Base-by-base conservation (phyloP, 192 early-diverging fungal genomes). In the Coemansia sp. region DNA sequence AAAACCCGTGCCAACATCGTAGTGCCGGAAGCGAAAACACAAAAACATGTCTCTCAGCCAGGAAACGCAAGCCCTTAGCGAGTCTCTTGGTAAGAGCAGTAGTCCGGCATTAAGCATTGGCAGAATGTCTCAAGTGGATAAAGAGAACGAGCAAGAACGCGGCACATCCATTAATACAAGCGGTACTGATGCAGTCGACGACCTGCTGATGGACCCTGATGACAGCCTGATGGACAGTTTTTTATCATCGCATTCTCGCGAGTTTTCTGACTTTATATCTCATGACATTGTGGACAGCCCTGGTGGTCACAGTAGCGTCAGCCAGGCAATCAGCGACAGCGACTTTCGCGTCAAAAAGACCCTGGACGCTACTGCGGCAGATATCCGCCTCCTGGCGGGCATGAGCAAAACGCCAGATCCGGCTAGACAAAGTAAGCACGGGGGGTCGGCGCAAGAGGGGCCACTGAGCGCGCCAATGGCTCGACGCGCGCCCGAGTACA, bases 271-370 rank as follows among this genome's bases (percentile, higher is more conserved):
- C 13, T 68, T 68, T 43, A 30, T 37, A 10, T 37, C 49, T 1
- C 53, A 26, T 1, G 20, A 57, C n/a, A 51, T 39, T 7, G 48
- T 59, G 9, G 66, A 49, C n/a, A 81, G 78, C 30, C 78, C 78
- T 7, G 66, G 59, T 29, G 58, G 62, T 2, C 72, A 66, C n/a
- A 75, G 69, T 55, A 75, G 43, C 26, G 49, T 30, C 30, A 81
- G 78, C 51, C 35, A 61, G 1, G 73, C 66, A 25, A 69, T 81
- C 53, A 81, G 78, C 66, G 78, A 81, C 59, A 81, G 63, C 66
- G 78, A 81, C 59, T 75, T 64, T 35, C 61, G 78, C 15, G 68
- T 71, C 0, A 75, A 65, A 42, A 45, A 51, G 43, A 42, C 33
- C 1, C 66, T 81, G 12, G 73, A 81, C 15, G 58, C 64, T n/a